Conservation (phyloP, 1,284 basidiomycete species). For the Ustilago lituana region DNA sequence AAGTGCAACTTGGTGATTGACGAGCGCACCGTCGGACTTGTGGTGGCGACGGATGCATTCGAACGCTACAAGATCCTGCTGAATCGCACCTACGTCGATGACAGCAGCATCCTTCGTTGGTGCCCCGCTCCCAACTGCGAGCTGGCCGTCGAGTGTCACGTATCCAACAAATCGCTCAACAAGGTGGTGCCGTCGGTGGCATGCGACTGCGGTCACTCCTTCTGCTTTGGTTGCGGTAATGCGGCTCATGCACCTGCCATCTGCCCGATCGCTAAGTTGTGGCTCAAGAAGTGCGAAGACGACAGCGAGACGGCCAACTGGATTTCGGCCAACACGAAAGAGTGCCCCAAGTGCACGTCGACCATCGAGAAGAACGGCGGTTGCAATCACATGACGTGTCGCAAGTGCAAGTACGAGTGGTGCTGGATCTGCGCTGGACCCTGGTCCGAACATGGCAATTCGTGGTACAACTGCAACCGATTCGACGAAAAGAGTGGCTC, state of each 20-base stretch:
- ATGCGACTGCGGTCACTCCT: constrained; percentile 78
- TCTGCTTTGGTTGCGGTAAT: constrained; percentile 70
- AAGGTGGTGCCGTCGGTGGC: constrained; percentile 87
- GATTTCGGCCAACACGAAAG: constrained; percentile 99
- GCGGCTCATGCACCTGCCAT: constrained; percentile 88
- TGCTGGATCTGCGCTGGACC: constrained; percentile 79
- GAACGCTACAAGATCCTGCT: constrained; percentile 80
- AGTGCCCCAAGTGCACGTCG: constrained; percentile 87
- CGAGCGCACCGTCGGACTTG: constrained; percentile 58
- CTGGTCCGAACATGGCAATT: constrained; percentile 96
- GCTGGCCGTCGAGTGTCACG: constrained; percentile 87
- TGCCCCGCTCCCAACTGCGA: constrained; percentile 78
- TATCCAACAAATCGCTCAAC: constrained; percentile 72
- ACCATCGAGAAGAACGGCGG: constrained; percentile 99
- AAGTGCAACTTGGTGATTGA: constrained; percentile 80
- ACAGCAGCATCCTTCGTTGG: constrained; percentile 85
- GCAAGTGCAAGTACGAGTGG: constrained; percentile 71
- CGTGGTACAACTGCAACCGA: constrained; percentile 97
- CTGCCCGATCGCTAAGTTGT: constrained; percentile 87
- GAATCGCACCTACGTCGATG: constrained; percentile 88
- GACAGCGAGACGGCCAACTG: constrained; percentile 99
- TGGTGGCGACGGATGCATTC: constrained; percentile 67
- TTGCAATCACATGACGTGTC: constrained; percentile 72
- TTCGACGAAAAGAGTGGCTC: constrained; percentile 92
- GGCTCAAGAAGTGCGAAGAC: constrained; percentile 96